phyloP scores from a whole-genome alignment of 1,139 yeast species.

The Geotrichum klebahnii region DNA sequence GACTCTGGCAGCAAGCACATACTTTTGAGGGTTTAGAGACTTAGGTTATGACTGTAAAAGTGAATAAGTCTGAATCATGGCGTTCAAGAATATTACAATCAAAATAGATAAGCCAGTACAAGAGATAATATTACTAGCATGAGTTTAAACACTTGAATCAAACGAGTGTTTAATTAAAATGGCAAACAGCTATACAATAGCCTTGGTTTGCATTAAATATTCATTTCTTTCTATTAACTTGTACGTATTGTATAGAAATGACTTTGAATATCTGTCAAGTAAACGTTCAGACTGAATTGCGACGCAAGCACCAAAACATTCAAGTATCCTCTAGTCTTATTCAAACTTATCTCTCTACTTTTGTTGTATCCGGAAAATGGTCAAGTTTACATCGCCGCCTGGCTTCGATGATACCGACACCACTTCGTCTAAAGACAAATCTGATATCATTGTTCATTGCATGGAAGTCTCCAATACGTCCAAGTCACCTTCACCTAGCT shows the following conservation, averaged over 20 bases:
- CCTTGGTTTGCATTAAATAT: neutral
- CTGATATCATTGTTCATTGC: conserved; percentile 12
- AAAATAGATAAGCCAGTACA: too few relatives aligned
- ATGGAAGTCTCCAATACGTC: conserved; percentile 10
- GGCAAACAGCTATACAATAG: neutral
- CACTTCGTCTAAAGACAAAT: neutral
- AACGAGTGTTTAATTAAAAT: neutral
- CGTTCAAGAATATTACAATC: too few relatives aligned
- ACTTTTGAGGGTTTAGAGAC: too few relatives aligned
- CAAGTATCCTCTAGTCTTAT: neutral
- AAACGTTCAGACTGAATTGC: neutral
- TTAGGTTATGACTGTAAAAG: too few relatives aligned
- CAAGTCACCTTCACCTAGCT: neutral
- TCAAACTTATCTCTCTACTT: too few relatives aligned
- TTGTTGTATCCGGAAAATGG: neutral
- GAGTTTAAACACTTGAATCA: too few relatives aligned
- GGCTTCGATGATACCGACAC: too few relatives aligned
- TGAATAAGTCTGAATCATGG: too few relatives aligned
- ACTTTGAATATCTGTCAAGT: neutral
- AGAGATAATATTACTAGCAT: too few relatives aligned
- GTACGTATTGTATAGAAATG: neutral
- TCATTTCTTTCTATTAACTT: conserved; percentile 2
- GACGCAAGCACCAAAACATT: neutral
- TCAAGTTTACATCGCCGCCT: neutral
- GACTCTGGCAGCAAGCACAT: too few relatives aligned